Percentiles rank a stretch among this genome's conserved stretches.
Evolutionary conservation across 2,329 filamentous ascomycete genomes (phyloP).

Genomic region (Clonostachys solani): DNA sequence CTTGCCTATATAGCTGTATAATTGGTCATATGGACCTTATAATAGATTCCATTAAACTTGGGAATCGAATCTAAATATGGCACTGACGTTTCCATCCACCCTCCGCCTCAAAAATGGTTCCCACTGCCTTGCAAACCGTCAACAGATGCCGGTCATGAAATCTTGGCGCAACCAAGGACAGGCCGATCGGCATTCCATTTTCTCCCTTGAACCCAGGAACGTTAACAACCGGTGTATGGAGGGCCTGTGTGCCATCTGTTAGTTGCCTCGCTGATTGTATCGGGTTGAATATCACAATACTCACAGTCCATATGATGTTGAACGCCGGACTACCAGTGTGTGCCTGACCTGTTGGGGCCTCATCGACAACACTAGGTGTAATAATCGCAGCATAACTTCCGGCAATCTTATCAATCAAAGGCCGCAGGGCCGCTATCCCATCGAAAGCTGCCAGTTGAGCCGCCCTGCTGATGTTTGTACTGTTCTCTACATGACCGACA

Average conservation of each 20-base stretch:
- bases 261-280: background rate
- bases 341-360: slow-evolving; percentile 43
- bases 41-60: background rate
- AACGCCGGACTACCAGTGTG: slow-evolving; percentile 48
- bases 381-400: slow-evolving; percentile 45
- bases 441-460: slow-evolving; percentile 34
- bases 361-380: slow-evolving; percentile 50
- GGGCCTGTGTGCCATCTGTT: slow-evolving; percentile 16
- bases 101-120: slow-evolving; percentile 21
- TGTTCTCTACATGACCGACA: slow-evolving; percentile 40
- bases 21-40: too few species aligned
- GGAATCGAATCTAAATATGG: background rate
- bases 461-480: slow-evolving; percentile 33
- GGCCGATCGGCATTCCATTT: slow-evolving; percentile 52
- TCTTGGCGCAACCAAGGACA: slow-evolving; percentile 44
- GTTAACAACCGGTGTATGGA: slow-evolving; percentile 60
- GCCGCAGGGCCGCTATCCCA: slow-evolving; percentile 40
- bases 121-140: slow-evolving; percentile 28
- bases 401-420: slow-evolving; percentile 43
- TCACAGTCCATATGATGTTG: slow-evolving; percentile 44
- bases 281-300: slow-evolving; percentile 6
- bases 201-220: slow-evolving; percentile 55
- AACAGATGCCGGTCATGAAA: slow-evolving; percentile 41
- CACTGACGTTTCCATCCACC: slow-evolving; percentile 20
- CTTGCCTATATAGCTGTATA: too few species aligned